These are phyloP conservation scores for Aureobasidium sp. DNA, from an alignment of 2,329 filamentous ascomycete species.

Conservation along the genomic window DNA sequence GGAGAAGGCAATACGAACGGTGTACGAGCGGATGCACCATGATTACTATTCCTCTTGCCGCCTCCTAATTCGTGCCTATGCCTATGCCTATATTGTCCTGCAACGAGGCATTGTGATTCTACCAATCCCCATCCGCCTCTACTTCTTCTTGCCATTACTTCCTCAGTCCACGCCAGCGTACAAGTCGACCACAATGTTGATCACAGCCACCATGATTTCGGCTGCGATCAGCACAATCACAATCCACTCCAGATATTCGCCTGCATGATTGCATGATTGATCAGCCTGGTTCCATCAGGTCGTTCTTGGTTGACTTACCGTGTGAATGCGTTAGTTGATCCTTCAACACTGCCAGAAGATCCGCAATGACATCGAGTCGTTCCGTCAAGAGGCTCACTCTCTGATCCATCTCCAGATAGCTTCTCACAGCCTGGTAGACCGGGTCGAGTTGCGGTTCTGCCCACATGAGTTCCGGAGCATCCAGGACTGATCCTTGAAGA, in stretches of 20 bases:
- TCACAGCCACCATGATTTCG: constrained; percentile 75
- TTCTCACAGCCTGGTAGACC: constrained; percentile 89
- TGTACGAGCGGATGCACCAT: background rate
- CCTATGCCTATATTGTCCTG: constrained; percentile 7
- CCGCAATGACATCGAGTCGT: constrained; percentile 84
- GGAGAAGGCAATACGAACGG: background rate
- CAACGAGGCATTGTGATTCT: background rate
- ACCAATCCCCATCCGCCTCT: background rate
- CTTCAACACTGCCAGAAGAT: constrained; percentile 85
- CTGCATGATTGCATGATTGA: constrained; percentile 21
- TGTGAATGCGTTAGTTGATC: constrained; percentile 92
- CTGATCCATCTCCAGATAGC: constrained; percentile 97
- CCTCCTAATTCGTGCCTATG: background rate
- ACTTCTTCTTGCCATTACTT: background rate
- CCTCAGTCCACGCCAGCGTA: constrained; percentile 51
- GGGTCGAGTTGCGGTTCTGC: constrained; percentile 94
- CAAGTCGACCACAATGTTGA: constrained; percentile 93
- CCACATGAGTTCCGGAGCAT: constrained; percentile 97
- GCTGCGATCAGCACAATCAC: constrained; percentile 94
- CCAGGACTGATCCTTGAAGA: constrained; percentile 89
- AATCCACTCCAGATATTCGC: constrained; percentile 46
- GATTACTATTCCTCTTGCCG: background rate
- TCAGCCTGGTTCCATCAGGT: constrained; percentile 54
- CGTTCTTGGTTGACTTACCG: constrained; percentile 52
- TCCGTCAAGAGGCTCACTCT: constrained; percentile 83